Evolutionary conservation across 495 filamentous ascomycete species (phyloP).

Genomic region (Penicillium maclennaniae): DNA sequence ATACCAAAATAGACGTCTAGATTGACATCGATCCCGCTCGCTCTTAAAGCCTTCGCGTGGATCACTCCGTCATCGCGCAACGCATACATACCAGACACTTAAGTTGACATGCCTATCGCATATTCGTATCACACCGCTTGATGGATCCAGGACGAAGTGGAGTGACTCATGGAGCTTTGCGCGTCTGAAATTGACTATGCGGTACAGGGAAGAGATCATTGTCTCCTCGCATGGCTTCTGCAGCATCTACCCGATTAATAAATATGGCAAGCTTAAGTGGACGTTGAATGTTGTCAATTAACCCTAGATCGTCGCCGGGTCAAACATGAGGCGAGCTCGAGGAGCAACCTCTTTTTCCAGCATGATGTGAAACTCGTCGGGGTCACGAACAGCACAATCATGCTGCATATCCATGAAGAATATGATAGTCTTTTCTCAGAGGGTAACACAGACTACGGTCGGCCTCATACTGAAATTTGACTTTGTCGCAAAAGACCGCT

Average conservation of each 20-base stretch:
- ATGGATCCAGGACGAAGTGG: background rate
- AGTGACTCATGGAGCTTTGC: conserved; percentile 2
- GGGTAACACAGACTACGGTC: conserved; percentile 18
- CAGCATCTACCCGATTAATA: background rate
- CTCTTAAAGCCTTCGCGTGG: too few relatives aligned
- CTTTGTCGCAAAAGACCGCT: conserved; percentile 13
- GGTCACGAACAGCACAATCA: conserved; percentile 16
- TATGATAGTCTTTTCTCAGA: conserved; percentile 16
- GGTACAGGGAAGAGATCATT: background rate
- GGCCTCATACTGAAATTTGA: conserved; percentile 26
- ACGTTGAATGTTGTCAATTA: background rate
- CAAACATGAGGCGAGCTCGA: conserved; percentile 30
- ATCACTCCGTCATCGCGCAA: too few relatives aligned
- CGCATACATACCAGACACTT: too few relatives aligned
- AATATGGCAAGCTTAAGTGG: conserved; percentile 1
- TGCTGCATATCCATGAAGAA: conserved; percentile 28
- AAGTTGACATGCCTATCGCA: background rate
- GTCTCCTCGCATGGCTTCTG: conserved; percentile 3
- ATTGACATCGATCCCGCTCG: too few relatives aligned
- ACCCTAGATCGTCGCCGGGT: conserved; percentile 12
- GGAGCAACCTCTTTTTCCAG: conserved; percentile 28
- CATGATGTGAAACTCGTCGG: conserved; percentile 24
- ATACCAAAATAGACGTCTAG: too few relatives aligned
- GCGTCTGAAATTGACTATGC: background rate
- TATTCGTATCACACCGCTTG: background rate